These are phyloP conservation scores for Inga leiocalycina DNA, from an alignment of 306 rosid species.

Conservation along the genomic window DNA sequence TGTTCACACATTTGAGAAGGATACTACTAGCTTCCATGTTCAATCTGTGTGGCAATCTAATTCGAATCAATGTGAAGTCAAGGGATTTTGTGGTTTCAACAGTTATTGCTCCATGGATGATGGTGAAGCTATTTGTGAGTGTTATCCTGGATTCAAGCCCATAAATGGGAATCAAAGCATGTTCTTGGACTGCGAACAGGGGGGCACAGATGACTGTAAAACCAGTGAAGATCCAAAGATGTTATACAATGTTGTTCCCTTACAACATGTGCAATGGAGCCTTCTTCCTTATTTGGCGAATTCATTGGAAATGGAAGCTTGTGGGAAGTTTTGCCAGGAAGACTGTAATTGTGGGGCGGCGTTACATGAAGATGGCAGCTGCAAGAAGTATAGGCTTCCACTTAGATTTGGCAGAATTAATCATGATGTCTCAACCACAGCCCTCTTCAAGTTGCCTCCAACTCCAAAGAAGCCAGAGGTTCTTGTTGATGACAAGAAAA, in stretches of 20 bases:
- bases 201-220: slow-evolving; percentile 23
- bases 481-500: background rate
- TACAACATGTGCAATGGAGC: background rate
- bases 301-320: slow-evolving; percentile 5
- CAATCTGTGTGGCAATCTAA: slow-evolving; percentile 21
- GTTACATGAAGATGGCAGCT: background rate
- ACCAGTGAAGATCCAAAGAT: background rate
- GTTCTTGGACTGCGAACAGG: slow-evolving; percentile 29
- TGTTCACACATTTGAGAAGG: slow-evolving; percentile 34
- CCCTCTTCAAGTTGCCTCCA: background rate
- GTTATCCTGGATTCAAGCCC: slow-evolving; percentile 42
- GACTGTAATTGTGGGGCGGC: slow-evolving; percentile 46
- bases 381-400: background rate
- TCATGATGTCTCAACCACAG: background rate
- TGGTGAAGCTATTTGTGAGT: slow-evolving; percentile 13
- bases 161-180: background rate
- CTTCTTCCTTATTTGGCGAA: background rate
- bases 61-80: slow-evolving; percentile 21
- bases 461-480: background rate
- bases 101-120: slow-evolving; percentile 29
- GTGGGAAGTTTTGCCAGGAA: slow-evolving; percentile 28
- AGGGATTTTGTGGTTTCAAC: slow-evolving; percentile 46
- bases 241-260: background rate
- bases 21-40: background rate
- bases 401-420: background rate